Conservation (phyloP, 805 yeast species). For the Maudiozyma pseudohumilis region DNA sequence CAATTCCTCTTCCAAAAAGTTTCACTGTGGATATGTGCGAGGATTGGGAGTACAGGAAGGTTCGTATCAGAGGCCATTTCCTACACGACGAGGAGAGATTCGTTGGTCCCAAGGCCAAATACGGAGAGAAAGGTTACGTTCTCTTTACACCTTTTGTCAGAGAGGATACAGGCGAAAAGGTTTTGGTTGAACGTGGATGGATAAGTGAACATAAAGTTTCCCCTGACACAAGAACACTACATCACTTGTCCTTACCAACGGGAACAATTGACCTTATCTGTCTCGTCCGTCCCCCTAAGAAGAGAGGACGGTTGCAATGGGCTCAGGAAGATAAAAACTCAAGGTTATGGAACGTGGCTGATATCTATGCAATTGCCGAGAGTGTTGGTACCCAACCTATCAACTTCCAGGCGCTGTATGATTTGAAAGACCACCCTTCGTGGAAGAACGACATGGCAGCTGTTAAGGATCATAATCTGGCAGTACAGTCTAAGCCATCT, state of each 20-base stretch:
- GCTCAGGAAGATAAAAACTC: conserved; percentile 59
- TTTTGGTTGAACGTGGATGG: conserved; percentile 90
- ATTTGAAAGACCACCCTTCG: conserved; percentile 47
- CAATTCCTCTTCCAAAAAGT: conserved; percentile 61
- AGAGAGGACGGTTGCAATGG: conserved; percentile 55
- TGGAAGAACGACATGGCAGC: not conserved
- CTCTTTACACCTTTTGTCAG: conserved; percentile 77
- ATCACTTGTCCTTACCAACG: conserved; percentile 69
- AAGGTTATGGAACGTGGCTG: conserved; percentile 68
- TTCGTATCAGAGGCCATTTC: conserved; percentile 66
- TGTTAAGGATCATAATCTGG: not conserved
- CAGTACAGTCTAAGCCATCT: not conserved
- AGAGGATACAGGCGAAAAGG: conserved; percentile 45
- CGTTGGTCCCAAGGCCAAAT: conserved; percentile 78
- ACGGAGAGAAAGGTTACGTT: conserved; percentile 66
- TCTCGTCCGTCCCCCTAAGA: conserved; percentile 57
- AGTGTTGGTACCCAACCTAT: conserved; percentile 60
- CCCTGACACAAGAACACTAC: conserved; percentile 50
- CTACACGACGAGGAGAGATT: conserved; percentile 80
- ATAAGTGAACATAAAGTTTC: conserved; percentile 53
- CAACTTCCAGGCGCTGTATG: conserved; percentile 64
- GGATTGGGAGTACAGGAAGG: conserved; percentile 75
- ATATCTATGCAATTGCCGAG: conserved; percentile 62
- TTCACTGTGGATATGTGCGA: conserved; percentile 53
- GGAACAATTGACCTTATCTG: conserved; percentile 55